Base-by-base conservation (phyloP, 2,329 filamentous ascomycete genomes). In the Cryphonectria radicalis region DNA sequence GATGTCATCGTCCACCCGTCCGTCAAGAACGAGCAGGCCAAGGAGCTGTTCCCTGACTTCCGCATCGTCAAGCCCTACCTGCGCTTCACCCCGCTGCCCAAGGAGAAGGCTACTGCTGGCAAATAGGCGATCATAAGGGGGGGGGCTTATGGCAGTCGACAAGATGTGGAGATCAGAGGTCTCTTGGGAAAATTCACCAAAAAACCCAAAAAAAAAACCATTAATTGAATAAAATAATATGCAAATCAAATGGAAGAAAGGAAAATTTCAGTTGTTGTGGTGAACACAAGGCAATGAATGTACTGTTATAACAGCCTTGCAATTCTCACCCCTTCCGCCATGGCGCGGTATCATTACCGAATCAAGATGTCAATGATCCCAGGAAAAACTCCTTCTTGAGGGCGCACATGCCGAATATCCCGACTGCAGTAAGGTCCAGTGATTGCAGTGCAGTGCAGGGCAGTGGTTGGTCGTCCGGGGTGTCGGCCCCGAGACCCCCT, bases 1-100 rank as follows among this genome's bases (percentile, higher is more conserved):
- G 94, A 98, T 80, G 95, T 97, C 76, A 97, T 98, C 79, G 93
- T 98, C 74, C 93, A 94, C 79, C 93, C 94, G 63, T 87, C 86
- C 73, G 90, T 97, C 80, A 92, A 89, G 81, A 94, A 93, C 74
- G 92, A 93, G 81, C 91, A 96, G 84, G 95, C 94, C 79, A 91
- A 91, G 88, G 90, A 92, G 84, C 90, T 97, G 79, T 97, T 97
- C 87, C 93, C 93, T 74, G 87, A 95, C 74, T 88, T 90, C 83
- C 86, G 86, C 79, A 86, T 87, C 75, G 87, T 91, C 81, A 91
- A 91, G 87, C 89, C 89, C 70, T 92, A 95, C 83, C 86, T 95
- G 79, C 87, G 92, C 80, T 94, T 91, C 82, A 93, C 92, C 60
- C 83, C 88, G 74, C 84, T 91, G 70, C 84, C 89, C 78, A 88